phyloP scores from a whole-genome alignment of 2,329 filamentous ascomycete genomes.

The Laburnicola sp. region DNA sequence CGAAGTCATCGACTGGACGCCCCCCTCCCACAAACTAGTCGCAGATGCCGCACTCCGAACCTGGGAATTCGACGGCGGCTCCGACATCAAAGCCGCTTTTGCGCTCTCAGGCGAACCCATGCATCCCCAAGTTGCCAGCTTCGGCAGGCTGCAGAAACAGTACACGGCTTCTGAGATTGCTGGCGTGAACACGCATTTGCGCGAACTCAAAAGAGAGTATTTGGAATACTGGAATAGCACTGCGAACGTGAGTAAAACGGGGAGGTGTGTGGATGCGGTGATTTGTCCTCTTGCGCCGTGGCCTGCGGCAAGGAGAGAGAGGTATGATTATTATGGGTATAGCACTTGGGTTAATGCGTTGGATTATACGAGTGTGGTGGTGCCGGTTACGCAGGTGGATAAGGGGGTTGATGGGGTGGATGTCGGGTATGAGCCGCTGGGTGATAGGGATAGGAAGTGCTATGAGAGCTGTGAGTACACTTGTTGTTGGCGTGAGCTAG shows the following conservation, averaged over 20 bases:
- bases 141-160: constrained; percentile 18
- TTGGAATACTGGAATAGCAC: constrained; percentile 47
- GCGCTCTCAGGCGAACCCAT: constrained; percentile 40
- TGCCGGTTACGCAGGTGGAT: constrained; percentile 42
- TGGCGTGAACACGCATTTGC: constrained; percentile 35
- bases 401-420: constrained; percentile 32
- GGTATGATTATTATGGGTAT: constrained; percentile 42
- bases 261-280: constrained; percentile 43
- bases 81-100: constrained; percentile 36
- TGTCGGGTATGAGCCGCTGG: constrained; percentile 27
- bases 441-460: constrained; percentile 30
- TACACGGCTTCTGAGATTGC: constrained; percentile 38
- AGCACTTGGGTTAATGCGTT: constrained; percentile 35
- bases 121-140: constrained; percentile 30
- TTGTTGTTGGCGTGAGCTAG: constrained; percentile 1
- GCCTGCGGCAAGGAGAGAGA: constrained; percentile 35
- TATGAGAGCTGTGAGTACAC: constrained; percentile 35
- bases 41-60: constrained; percentile 25
- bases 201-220: constrained; percentile 38
- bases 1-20: constrained; percentile 32
- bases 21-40: constrained; percentile 29
- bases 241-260: constrained; percentile 26
- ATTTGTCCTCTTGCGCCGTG: constrained; percentile 45
- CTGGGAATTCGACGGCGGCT: constrained; percentile 40
- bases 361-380: constrained; percentile 39